Evolutionary conservation across 2,329 filamentous ascomycete genomes (phyloP).

Genomic region (Fusarium lyarnte): DNA sequence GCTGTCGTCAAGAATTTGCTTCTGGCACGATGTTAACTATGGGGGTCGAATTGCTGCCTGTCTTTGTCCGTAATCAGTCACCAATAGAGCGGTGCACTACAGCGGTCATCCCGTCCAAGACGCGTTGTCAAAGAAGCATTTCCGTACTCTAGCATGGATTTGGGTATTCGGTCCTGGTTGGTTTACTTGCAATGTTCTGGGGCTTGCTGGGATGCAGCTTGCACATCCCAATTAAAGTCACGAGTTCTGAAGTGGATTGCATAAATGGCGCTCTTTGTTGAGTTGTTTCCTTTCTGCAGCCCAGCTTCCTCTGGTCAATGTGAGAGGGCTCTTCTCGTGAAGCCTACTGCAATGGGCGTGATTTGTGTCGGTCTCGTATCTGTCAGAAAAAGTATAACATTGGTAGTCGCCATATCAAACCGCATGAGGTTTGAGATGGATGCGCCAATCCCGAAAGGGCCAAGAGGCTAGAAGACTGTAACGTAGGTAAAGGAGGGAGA

Average conservation of each 20-base stretch:
- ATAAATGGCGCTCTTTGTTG: constrained; percentile 30
- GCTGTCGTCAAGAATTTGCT: constrained; percentile 11
- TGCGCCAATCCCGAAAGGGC: background rate
- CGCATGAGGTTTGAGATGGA: constrained; percentile 3
- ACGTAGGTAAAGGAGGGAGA: background rate
- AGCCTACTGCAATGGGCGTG: background rate
- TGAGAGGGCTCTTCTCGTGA: background rate
- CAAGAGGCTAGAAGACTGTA: background rate
- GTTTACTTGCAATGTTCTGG: constrained; percentile 10
- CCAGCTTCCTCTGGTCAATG: background rate
- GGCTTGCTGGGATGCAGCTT: constrained; percentile 22
- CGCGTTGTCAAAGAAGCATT: background rate
- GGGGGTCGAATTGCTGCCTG: background rate
- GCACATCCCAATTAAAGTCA: constrained; percentile 34
- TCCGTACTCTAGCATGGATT: background rate
- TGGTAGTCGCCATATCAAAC: background rate
- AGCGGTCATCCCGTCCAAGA: background rate
- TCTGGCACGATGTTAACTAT: background rate
- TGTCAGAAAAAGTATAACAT: constrained; percentile 1
- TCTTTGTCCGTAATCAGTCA: background rate
- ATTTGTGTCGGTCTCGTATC: constrained; percentile 10
- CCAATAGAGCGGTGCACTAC: background rate
- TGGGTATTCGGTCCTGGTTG: constrained; percentile 1
- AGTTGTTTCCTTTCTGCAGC: constrained; percentile 26
- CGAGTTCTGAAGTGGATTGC: constrained; percentile 12